phyloP scores from a whole-genome alignment of 2,329 filamentous ascomycete species.

The Westerdykella aurantiaca region DNA sequence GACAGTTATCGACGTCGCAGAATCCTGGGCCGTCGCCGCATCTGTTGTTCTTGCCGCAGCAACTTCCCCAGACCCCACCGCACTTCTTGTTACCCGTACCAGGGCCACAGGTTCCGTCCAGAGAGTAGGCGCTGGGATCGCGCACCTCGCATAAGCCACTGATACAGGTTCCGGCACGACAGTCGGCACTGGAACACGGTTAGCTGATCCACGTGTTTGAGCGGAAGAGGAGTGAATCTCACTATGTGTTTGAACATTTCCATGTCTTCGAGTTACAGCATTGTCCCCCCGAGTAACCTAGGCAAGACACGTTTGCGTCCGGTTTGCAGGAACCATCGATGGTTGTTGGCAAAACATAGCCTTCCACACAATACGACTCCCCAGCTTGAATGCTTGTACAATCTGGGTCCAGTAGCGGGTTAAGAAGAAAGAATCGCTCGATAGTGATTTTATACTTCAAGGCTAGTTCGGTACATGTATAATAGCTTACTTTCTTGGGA shows the following conservation, averaged over 20 bases:
- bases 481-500: slow-evolving; percentile 7
- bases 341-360: slow-evolving; percentile 2
- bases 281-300: slow-evolving; percentile 3
- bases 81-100: slow-evolving; percentile 26
- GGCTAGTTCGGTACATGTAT: slow-evolving; percentile 4
- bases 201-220: neutral
- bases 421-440: slow-evolving; percentile 6
- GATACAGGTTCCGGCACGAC: slow-evolving; percentile 3
- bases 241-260: slow-evolving; percentile 27
- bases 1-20: slow-evolving; percentile 7
- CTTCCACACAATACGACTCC: slow-evolving; percentile 3
- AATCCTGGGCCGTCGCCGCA: slow-evolving; percentile 10
- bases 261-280: slow-evolving; percentile 34
- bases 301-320: slow-evolving; percentile 1
- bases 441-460: slow-evolving; percentile 1
- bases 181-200: neutral
- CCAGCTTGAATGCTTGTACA: slow-evolving; percentile 5
- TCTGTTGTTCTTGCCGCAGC: slow-evolving; percentile 15
- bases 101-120: slow-evolving; percentile 34
- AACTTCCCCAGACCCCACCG: slow-evolving; percentile 30
- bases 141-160: slow-evolving; percentile 1
- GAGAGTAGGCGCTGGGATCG: slow-evolving; percentile 17
- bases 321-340: slow-evolving; percentile 4
- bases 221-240: slow-evolving; percentile 6
- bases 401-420: slow-evolving; percentile 4